Evolutionary conservation across 108 stramenopile species (phyloP).

Genomic region (Cyclotella choctawhatcheeana): DNA sequence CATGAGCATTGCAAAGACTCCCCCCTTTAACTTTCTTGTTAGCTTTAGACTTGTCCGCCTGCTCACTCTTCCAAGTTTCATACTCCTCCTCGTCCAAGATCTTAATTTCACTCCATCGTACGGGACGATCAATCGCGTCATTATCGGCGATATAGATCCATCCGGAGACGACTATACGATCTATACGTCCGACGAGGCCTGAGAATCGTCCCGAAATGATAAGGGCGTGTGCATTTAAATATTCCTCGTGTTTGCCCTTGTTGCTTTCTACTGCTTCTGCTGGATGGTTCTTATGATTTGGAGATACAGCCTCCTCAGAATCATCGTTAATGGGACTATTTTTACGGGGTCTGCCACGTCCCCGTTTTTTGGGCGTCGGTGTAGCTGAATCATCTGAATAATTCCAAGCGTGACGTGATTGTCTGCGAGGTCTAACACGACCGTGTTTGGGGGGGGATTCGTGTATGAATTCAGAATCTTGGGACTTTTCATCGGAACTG

Average conservation of each 20-base stretch:
- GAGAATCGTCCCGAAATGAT: slow-evolving; percentile 6
- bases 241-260: too few species aligned
- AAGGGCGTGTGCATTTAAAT: neutral
- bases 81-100: slow-evolving; percentile 2
- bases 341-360: neutral
- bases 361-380: neutral
- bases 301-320: too few species aligned
- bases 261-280: too few species aligned
- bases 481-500: neutral
- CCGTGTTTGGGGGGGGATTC: too few species aligned
- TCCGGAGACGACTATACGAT: slow-evolving; percentile 5
- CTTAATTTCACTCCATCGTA: slow-evolving; percentile 8
- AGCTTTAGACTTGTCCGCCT: neutral
- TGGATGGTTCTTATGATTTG: too few species aligned
- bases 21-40: neutral
- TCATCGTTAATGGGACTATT: too few species aligned
- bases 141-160: slow-evolving; percentile 25
- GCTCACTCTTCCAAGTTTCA: neutral
- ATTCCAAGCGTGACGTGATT: too few species aligned
- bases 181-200: slow-evolving; percentile 2
- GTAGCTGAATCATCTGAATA: neutral
- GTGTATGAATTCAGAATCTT: too few species aligned
- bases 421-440: too few species aligned
- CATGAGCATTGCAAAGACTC: neutral
- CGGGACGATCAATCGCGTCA: slow-evolving; percentile 12